Conservation (phyloP, 805 yeast genomes). For the Candida tibetensis region DNA sequence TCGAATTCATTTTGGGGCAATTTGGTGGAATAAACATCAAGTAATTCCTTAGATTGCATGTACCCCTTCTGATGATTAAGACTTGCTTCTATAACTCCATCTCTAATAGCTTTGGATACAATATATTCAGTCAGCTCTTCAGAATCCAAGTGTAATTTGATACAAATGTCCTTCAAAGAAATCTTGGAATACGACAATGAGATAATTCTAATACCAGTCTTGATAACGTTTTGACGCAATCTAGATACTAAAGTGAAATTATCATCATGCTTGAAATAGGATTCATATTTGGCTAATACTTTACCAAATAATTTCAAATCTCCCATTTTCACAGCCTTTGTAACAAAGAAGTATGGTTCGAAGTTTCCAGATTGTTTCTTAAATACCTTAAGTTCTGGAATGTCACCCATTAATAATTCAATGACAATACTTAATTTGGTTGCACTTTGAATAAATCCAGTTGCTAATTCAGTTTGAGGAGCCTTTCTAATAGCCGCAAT, state of each 20-base stretch:
- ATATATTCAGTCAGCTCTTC: conserved; percentile 97
- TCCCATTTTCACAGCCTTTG: conserved; percentile 90
- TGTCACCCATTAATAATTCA: conserved; percentile 93
- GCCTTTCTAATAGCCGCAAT: conserved; percentile 96
- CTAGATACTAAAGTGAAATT: conserved; percentile 82
- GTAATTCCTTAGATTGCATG: conserved; percentile 84
- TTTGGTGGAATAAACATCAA: conserved; percentile 82
- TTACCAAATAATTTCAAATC: conserved; percentile 79
- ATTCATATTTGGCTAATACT: conserved; percentile 62
- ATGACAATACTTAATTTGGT: conserved; percentile 84
- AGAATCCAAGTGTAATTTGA: conserved; percentile 85
- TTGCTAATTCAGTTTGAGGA: conserved; percentile 82
- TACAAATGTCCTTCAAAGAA: conserved; percentile 89
- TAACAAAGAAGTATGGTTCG: conserved; percentile 79
- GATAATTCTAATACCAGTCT: conserved; percentile 93
- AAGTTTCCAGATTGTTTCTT: conserved; percentile 56
- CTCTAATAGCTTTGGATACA: conserved; percentile 94
- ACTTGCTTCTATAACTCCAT: conserved; percentile 93
- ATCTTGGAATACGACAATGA: conserved; percentile 88
- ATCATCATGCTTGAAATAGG: conserved; percentile 66
- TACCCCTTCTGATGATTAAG: conserved; percentile 88
- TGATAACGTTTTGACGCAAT: conserved; percentile 93
- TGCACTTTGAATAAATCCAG: conserved; percentile 87
- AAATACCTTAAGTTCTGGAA: conserved; percentile 85
- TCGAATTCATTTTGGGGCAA: conserved; percentile 87